Evolutionary conservation across 805 yeast species (phyloP).

Genomic region (Sungouiozyma ichnusensis): DNA sequence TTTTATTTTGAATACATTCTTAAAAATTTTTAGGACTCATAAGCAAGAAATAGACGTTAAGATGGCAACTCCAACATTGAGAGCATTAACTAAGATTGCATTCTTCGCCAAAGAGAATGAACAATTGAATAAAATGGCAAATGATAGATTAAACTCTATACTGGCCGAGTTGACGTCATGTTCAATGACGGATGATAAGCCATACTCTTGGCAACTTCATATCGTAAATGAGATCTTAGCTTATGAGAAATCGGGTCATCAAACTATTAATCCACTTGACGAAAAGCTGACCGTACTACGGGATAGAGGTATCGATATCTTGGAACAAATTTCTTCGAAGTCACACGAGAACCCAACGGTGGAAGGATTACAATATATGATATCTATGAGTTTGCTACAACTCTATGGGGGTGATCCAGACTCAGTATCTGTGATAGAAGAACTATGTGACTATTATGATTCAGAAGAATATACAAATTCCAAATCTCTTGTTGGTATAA

Average conservation of each 20-base stretch:
- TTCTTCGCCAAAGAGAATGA: conserved; percentile 20
- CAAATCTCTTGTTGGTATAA: conserved; percentile 38
- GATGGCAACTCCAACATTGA: conserved; percentile 22
- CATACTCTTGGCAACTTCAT: conserved; percentile 45
- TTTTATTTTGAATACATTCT: conserved; percentile 53
- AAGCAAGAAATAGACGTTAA: conserved; percentile 20
- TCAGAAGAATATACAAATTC: conserved; percentile 19
- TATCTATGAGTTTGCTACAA: conserved; percentile 69
- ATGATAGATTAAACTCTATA: conserved; percentile 58
- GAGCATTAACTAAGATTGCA: conserved; percentile 23
- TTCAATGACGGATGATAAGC: conserved; percentile 22
- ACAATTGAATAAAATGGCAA: conserved; percentile 28
- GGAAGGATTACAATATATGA: conserved; percentile 58
- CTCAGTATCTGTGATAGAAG: conserved; percentile 63
- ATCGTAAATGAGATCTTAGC: conserved; percentile 34
- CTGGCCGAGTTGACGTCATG: conserved; percentile 45
- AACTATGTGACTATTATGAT: conserved; percentile 36
- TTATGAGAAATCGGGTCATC: conserved; percentile 17
- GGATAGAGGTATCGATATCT: conserved; percentile 37
- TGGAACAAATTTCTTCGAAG: conserved; percentile 37
- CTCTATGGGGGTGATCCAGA: conserved; percentile 69
- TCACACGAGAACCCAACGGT: conserved; percentile 20
- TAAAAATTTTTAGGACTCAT: conserved; percentile 41
- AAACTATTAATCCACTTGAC: conserved; percentile 39
- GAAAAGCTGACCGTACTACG: conserved; percentile 43